phyloP scores from a whole-genome alignment of 371 early-diverging fungal species.

The Amoeboaphelidium protococcarum region DNA sequence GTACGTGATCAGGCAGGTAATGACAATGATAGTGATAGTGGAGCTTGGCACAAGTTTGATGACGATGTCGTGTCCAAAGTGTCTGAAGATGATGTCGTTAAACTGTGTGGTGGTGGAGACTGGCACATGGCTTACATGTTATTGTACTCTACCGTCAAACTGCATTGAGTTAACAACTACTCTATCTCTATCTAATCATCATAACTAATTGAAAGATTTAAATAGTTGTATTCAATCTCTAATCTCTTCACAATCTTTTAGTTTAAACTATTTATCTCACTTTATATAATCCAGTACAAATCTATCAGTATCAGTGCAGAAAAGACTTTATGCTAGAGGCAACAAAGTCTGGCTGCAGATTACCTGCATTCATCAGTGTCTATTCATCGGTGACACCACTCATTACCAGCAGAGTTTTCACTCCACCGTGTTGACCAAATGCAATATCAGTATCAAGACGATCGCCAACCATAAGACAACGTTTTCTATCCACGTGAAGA shows the following conservation, averaged over 20 bases:
- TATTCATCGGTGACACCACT: constrained; percentile 32
- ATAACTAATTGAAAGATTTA: background rate
- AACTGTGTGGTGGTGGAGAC: constrained; percentile 62
- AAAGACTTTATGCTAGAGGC: no score
- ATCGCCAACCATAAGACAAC: constrained; percentile 89
- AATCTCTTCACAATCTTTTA: background rate
- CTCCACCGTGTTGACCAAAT: constrained; percentile 65
- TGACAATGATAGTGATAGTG: no score
- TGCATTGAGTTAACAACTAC: no score
- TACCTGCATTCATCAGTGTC: background rate
- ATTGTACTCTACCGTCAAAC: no score
- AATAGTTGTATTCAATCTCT: background rate
- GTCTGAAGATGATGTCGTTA: constrained; percentile 52
- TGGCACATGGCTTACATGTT: constrained; percentile 11
- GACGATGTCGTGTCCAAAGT: constrained; percentile 77
- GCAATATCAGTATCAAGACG: constrained; percentile 82
- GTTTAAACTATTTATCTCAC: background rate
- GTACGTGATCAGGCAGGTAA: constrained; percentile 8
- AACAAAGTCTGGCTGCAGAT: background rate
- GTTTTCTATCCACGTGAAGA: constrained; percentile 29
- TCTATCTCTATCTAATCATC: no score
- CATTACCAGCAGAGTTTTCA: constrained; percentile 64
- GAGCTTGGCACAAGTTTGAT: constrained; percentile 80
- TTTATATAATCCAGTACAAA: no score
- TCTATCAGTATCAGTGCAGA: no score